Conservation (phyloP, 805 yeast species). For the Barnettozyma botsteinii region DNA sequence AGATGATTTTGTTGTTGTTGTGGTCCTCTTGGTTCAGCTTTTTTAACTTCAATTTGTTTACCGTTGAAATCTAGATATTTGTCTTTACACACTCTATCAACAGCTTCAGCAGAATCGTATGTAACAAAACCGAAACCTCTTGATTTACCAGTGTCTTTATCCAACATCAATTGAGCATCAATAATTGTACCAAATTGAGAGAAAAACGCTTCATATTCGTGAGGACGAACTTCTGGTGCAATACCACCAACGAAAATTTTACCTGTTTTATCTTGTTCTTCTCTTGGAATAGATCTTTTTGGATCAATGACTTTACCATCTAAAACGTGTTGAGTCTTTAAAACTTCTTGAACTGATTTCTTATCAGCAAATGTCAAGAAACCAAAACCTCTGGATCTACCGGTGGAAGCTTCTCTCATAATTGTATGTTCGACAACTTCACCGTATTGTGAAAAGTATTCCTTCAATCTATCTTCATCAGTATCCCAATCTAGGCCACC, state of each 20-base stretch:
- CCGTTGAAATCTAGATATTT: conserved; percentile 82
- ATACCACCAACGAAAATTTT: conserved; percentile 97
- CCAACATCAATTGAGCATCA: conserved; percentile 95
- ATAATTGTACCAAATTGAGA: conserved; percentile 84
- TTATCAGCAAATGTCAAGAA: conserved; percentile 82
- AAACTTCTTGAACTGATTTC: conserved; percentile 78
- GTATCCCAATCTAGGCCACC: conserved; percentile 99
- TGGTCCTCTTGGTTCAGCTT: conserved; percentile 78
- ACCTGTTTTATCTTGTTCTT: conserved; percentile 95
- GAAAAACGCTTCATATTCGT: conserved; percentile 81
- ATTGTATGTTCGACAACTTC: conserved; percentile 83
- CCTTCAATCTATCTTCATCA: conserved; percentile 76
- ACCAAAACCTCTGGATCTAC: conserved; percentile 93
- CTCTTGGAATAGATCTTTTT: conserved; percentile 94
- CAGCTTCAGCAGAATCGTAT: conserved; percentile 90
- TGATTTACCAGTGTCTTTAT: conserved; percentile 93
- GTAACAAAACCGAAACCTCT: conserved; percentile 97
- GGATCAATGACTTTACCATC: conserved; percentile 98
- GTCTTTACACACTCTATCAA: conserved; percentile 78
- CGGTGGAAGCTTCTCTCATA: conserved; percentile 85
- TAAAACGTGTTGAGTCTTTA: conserved; percentile 77
- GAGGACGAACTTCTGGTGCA: conserved; percentile 87
- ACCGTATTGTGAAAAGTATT: conserved; percentile 84
- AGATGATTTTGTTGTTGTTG: conserved; percentile 40
- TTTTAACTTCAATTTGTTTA: conserved; percentile 74